Percentiles rank a stretch among this genome's conserved stretches.
These are phyloP conservation scores for Colletotrichum cuscutae DNA, from an alignment of 2,329 filamentous ascomycete species.

Conservation along the genomic window DNA sequence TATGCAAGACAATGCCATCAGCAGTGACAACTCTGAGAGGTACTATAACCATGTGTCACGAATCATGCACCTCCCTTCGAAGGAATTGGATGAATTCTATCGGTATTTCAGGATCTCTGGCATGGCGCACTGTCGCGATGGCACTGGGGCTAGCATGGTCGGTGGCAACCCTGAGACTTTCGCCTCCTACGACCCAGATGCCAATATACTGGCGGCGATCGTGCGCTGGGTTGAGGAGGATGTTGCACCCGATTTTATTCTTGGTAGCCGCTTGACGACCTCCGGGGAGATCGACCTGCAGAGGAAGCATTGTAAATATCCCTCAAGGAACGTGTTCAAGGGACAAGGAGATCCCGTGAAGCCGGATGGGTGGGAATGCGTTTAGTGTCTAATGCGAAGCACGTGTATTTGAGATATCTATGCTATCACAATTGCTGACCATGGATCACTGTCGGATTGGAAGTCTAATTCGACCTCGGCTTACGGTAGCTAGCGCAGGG, in stretches of 20 bases:
- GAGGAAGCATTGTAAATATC: conserved; percentile 49
- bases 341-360: conserved; percentile 41
- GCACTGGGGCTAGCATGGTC: conserved; percentile 53
- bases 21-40: conserved; percentile 54
- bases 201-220: conserved; percentile 58
- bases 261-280: conserved; percentile 42
- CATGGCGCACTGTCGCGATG: conserved; percentile 60
- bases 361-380: conserved; percentile 44
- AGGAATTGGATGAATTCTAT: conserved; percentile 53
- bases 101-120: conserved; percentile 61
- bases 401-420: background rate
- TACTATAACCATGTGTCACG: conserved; percentile 59
- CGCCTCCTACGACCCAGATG: conserved; percentile 42
- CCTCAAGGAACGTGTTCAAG: conserved; percentile 44
- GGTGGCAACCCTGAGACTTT: conserved; percentile 37
- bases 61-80: conserved; percentile 50
- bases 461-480: too few species aligned
- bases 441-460: background rate
- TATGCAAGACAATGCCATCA: conserved; percentile 52
- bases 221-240: conserved; percentile 61
- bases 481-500: too few species aligned
- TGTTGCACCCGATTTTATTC: conserved; percentile 51
- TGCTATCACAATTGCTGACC: background rate
- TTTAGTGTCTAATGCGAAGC: background rate
- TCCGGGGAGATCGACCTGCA: conserved; percentile 44